Conservation (phyloP, 306 rosid species). For the Ceratonia siliqua region DNA sequence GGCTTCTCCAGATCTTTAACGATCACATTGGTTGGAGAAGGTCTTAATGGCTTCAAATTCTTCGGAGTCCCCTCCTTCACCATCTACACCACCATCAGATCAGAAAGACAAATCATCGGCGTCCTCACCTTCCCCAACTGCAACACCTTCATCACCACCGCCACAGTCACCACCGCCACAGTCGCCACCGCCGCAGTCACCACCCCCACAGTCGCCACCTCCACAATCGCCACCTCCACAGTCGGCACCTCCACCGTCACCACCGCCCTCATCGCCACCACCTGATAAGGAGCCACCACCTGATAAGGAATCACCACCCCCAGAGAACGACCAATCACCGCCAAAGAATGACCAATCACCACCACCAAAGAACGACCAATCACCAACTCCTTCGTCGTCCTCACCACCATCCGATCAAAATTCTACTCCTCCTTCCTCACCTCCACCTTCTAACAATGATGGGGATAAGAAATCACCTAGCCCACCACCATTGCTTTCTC, state of each 20-base stretch:
- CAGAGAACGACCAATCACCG: too few relatives aligned
- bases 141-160: constrained; percentile 20
- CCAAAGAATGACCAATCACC: not conserved
- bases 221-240: constrained; percentile 30
- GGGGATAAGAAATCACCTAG: not conserved
- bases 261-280: constrained; percentile 29
- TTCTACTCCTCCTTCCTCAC: constrained; percentile 21
- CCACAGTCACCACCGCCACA: not conserved
- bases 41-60: constrained; percentile 50
- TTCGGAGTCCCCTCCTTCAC: constrained; percentile 15
- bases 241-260: not conserved
- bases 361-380: not conserved
- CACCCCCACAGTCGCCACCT: constrained; percentile 23
- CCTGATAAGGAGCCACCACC: not conserved
- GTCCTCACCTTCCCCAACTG: constrained; percentile 21
- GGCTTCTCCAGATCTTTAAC: constrained; percentile 48
- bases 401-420: constrained; percentile 2
- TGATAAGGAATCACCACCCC: constrained; percentile 21
- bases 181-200: constrained; percentile 9
- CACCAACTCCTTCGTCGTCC: not conserved
- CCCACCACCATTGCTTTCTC: constrained; percentile 19
- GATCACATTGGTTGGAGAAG: constrained; percentile 35
- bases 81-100: constrained; percentile 25
- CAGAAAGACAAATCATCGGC: not conserved
- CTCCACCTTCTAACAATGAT: constrained; percentile 27